Percentiles rank a stretch among this genome's conserved stretches.
phyloP scores from a whole-genome alignment of 495 filamentous ascomycete species.

The Penicillium mononematosum region DNA sequence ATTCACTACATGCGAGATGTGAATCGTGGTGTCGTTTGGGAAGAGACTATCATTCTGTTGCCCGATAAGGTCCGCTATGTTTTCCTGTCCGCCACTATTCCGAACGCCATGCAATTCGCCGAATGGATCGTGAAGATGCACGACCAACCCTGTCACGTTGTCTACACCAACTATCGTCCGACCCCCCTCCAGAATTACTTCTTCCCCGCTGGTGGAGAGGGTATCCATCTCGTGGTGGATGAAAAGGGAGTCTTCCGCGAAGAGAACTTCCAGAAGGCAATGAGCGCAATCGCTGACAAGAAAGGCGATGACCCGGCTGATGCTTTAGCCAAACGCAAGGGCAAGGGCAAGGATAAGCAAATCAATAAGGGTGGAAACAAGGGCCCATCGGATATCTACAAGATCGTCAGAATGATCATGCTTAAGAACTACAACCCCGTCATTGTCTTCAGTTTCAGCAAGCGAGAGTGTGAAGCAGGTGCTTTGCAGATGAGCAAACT shows the following conservation, averaged over 20 bases:
- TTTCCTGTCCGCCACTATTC: constrained; percentile 97
- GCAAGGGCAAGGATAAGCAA: constrained; percentile 87
- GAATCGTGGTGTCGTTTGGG: constrained; percentile 90
- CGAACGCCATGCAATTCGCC: constrained; percentile 98
- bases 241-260: constrained; percentile 94
- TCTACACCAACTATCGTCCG: constrained; percentile 96
- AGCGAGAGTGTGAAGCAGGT: constrained; percentile 86
- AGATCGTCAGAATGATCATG: constrained; percentile 99
- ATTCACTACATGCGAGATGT: constrained; percentile 94
- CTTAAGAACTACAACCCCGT: constrained; percentile 92
- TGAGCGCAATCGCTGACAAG: constrained; percentile 83
- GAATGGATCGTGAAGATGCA: constrained; percentile 99
- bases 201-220: constrained; percentile 89
- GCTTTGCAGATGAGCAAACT: constrained; percentile 80
- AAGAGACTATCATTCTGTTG: constrained; percentile 95
- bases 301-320: constrained; percentile 82
- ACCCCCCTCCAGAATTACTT: constrained; percentile 97
- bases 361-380: constrained; percentile 80
- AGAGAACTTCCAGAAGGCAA: constrained; percentile 94
- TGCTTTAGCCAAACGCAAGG: constrained; percentile 72
- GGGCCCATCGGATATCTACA: constrained; percentile 81
- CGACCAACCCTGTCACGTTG: constrained; percentile 93
- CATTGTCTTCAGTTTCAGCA: constrained; percentile 99
- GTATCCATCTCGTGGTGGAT: constrained; percentile 92
- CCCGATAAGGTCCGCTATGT: constrained; percentile 98